phyloP scores from a whole-genome alignment of 805 yeast genomes.

The Gaillardinia entomophila region DNA sequence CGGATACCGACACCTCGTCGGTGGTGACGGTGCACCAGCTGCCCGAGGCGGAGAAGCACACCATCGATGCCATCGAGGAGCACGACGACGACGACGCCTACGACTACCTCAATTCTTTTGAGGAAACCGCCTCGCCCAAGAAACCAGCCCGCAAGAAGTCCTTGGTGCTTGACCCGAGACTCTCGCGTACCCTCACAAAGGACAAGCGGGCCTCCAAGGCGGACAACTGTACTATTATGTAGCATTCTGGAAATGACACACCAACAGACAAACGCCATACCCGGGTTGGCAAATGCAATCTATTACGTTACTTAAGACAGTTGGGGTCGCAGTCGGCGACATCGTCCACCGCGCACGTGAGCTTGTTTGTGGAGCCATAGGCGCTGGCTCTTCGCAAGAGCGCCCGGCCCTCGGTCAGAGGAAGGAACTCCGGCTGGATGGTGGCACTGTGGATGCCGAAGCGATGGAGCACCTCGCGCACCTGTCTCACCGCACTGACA shows the following conservation, averaged over 20 bases:
- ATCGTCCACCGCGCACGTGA: slow-evolving; percentile 24
- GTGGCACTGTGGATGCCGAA: slow-evolving; percentile 91
- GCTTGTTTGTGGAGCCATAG: slow-evolving; percentile 26
- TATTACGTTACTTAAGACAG: background rate
- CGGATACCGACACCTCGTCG: slow-evolving; percentile 1
- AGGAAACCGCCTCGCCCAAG: background rate
- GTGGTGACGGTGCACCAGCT: background rate
- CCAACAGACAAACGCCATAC: background rate
- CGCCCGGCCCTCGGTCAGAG: slow-evolving; percentile 3
- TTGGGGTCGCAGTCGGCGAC: slow-evolving; percentile 22
- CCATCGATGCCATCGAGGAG: slow-evolving; percentile 1
- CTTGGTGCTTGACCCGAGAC: background rate
- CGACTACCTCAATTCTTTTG: slow-evolving; percentile 12
- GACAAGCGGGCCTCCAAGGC: background rate
- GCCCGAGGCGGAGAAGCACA: background rate
- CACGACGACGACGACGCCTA: slow-evolving; percentile 7
- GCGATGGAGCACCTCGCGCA: slow-evolving; percentile 71
- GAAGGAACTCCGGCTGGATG: slow-evolving; percentile 86
- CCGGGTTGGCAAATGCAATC: background rate
- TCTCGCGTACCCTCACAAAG: background rate
- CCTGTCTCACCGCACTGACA: slow-evolving; percentile 63
- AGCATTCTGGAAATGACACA: background rate
- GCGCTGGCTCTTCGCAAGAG: slow-evolving; percentile 9
- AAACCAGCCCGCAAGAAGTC: background rate
- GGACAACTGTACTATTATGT: slow-evolving; percentile 1